Conservation (phyloP, 2,329 filamentous ascomycete genomes). For the Sporothrix schenckii region DNA sequence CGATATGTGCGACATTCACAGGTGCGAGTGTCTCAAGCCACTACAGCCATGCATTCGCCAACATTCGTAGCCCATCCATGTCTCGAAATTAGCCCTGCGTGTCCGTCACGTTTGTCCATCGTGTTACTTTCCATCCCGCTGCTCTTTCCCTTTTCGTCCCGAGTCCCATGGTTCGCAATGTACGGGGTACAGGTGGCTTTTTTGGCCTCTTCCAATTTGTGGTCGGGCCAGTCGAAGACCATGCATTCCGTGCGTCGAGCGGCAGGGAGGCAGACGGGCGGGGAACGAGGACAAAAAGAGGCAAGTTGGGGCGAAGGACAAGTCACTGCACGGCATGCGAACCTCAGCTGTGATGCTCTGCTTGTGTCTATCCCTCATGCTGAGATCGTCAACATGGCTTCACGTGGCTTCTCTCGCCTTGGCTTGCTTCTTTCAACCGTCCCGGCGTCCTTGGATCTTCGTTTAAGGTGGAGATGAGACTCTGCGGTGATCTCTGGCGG, state of each 20-base stretch:
- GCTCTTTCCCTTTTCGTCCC: background rate
- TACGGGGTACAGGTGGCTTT: background rate
- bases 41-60: conserved; percentile 7
- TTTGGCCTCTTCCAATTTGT: background rate
- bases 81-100: background rate
- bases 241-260: conserved; percentile 12
- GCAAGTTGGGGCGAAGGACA: background rate
- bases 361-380: background rate
- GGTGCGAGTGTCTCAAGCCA: conserved; percentile 9
- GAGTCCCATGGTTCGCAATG: conserved; percentile 17
- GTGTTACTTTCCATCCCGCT: background rate
- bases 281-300: background rate
- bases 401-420: background rate
- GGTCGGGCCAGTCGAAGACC: background rate
- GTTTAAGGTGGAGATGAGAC: conserved; percentile 15
- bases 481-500: conserved; percentile 9
- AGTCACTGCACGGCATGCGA: background rate
- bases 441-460: background rate
- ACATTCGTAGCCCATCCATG: conserved; percentile 7
- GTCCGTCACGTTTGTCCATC: background rate
- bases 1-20: background rate
- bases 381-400: background rate
- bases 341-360: background rate
- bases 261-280: conserved; percentile 5
- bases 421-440: background rate